Evolutionary conservation across 345 rosid genomes (phyloP).

Genomic region (Sonneratia caseolaris): DNA sequence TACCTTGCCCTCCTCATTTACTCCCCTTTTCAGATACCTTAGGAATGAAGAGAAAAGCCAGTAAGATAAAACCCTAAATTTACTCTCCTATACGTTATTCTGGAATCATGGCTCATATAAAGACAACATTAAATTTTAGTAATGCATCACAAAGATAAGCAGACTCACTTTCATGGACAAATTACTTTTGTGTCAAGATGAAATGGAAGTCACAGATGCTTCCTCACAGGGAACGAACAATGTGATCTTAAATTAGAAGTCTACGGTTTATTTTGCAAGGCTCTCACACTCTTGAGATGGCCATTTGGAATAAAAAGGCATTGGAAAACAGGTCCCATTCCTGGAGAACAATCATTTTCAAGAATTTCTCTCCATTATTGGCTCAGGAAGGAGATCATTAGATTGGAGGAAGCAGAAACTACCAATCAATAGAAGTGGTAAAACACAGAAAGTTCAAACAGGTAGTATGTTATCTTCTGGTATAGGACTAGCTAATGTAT

Average conservation of each 20-base stretch:
- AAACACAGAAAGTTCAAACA: no score
- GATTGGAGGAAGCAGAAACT: no score
- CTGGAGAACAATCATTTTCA: no score
- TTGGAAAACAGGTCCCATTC: background rate
- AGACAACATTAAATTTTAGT: background rate
- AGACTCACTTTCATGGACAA: background rate
- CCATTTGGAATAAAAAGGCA: background rate
- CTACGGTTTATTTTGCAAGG: no score
- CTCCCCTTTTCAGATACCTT: constrained; percentile 97
- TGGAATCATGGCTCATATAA: background rate
- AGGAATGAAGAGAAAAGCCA: constrained; percentile 10
- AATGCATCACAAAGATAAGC: background rate
- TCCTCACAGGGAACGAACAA: background rate
- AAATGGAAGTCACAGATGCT: background rate
- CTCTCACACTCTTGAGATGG: background rate
- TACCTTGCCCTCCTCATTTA: constrained; percentile 86
- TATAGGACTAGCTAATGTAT: no score
- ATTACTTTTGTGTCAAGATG: background rate
- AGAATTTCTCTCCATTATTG: no score
- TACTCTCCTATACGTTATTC: background rate
- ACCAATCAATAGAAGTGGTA: no score
- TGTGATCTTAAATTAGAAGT: background rate
- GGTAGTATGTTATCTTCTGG: no score
- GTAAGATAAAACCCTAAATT: background rate
- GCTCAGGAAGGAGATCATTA: no score